Conservation (phyloP, 768 basidiomycete species). For the Lentinula sp. region DNA sequence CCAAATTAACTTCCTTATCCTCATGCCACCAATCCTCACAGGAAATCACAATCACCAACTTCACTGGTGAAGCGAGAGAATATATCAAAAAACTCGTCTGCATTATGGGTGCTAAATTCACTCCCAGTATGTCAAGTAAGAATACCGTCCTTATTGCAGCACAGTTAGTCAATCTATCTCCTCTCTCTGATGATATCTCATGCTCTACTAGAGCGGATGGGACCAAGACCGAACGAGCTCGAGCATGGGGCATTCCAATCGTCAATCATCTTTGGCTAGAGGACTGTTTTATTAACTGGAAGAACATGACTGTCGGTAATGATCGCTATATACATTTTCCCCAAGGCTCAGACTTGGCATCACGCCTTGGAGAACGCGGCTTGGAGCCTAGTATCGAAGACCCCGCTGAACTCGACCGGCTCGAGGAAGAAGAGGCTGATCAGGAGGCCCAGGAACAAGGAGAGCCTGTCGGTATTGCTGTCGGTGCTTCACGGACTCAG, state of each 20-base stretch:
- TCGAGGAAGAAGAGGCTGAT: slow-evolving; percentile 12
- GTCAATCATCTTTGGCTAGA: slow-evolving; percentile 92
- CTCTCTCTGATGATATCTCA: slow-evolving; percentile 4
- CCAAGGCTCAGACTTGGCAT: slow-evolving; percentile 57
- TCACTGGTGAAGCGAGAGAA: slow-evolving; percentile 80
- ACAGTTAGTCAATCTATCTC: slow-evolving; percentile 43
- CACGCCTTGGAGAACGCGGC: slow-evolving; percentile 35
- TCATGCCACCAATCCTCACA: slow-evolving; percentile 17
- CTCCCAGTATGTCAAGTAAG: slow-evolving; percentile 69
- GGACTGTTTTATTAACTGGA: slow-evolving; percentile 83
- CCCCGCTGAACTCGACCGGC: slow-evolving; percentile 6
- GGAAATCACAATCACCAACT: slow-evolving; percentile 85
- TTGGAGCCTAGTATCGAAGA: slow-evolving; percentile 24
- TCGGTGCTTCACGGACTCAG: slow-evolving; percentile 9
- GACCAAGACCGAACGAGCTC: slow-evolving; percentile 68
- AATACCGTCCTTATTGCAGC: slow-evolving; percentile 85
- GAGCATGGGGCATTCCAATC: slow-evolving; percentile 76
- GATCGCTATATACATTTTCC: slow-evolving; percentile 71
- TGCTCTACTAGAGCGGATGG: slow-evolving; percentile 28
- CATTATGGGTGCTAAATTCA: slow-evolving; percentile 74
- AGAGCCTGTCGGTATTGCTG: not conserved
- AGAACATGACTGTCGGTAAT: slow-evolving; percentile 52
- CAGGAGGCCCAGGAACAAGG: slow-evolving; percentile 5
- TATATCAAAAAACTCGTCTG: slow-evolving; percentile 82
- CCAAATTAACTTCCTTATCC: not conserved